Evolutionary conservation across 768 basidiomycete genomes (phyloP).

Genomic region (Mycena leptocephala): DNA sequence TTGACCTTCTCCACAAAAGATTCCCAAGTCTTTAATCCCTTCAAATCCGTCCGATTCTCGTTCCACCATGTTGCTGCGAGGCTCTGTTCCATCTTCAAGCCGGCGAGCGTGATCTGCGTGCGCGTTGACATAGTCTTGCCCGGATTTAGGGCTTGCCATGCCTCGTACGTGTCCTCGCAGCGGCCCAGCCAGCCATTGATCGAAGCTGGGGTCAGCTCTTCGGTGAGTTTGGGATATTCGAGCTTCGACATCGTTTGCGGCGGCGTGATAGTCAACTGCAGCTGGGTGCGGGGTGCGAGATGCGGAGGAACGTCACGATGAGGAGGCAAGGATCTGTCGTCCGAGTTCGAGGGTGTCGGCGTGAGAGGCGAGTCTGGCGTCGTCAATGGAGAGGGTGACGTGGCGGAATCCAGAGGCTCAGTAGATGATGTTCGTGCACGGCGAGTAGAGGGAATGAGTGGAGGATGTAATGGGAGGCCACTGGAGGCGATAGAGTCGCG

Average conservation of each 20-base stretch:
- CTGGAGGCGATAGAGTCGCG: neutral
- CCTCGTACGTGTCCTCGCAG: slow-evolving; percentile 1
- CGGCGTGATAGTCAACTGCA: too few relatives aligned
- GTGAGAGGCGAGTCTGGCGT: neutral
- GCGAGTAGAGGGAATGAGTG: neutral
- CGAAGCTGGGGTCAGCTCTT: neutral
- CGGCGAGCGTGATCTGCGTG: slow-evolving; percentile 3
- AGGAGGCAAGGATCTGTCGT: too few relatives aligned
- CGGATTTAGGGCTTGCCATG: neutral
- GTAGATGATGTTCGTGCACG: neutral
- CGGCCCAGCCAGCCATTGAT: slow-evolving; percentile 2
- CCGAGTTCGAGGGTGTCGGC: neutral
- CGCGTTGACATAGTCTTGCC: neutral
- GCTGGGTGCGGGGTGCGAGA: too few relatives aligned
- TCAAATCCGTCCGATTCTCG: neutral
- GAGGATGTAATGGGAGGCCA: neutral
- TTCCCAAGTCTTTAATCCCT: neutral
- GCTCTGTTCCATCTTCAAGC: neutral
- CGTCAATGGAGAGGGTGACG: neutral
- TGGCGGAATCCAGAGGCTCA: neutral
- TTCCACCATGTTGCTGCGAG: neutral
- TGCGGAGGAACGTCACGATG: neutral
- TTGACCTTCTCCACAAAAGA: neutral
- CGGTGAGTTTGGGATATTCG: slow-evolving; percentile 1
- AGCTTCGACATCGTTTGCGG: neutral